Conservation (phyloP, 345 rosid genomes). For the Eucalyptus tenuipes region DNA sequence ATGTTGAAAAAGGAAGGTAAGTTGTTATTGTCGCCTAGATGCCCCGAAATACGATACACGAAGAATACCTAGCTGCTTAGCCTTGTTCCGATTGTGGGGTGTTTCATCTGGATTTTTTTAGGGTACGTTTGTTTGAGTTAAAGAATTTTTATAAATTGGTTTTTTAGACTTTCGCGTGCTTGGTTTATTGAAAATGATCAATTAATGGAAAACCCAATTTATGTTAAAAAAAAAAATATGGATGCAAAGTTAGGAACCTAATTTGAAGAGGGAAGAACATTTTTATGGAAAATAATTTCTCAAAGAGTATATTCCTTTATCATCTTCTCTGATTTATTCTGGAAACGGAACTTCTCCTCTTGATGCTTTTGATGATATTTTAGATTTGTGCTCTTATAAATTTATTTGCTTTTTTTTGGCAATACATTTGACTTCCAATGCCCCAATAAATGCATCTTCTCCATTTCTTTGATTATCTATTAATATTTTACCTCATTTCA, state of each 20-base stretch:
- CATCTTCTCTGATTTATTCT: no score
- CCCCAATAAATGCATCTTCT: background rate
- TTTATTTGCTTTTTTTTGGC: background rate
- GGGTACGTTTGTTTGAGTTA: background rate
- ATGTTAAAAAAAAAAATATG: background rate
- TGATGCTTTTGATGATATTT: background rate
- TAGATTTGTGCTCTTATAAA: background rate
- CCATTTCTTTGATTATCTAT: background rate
- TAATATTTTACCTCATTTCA: background rate
- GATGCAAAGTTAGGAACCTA: background rate
- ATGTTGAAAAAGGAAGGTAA: background rate
- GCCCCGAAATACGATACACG: background rate
- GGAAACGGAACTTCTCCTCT: no score
- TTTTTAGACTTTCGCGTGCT: background rate
- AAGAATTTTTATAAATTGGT: no score
- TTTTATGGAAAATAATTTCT: background rate
- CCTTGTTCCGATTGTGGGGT: no score
- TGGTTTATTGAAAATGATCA: no score
- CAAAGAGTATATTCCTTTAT: no score
- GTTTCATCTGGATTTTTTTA: no score
- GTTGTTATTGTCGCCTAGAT: background rate
- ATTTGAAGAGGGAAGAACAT: accelerated
- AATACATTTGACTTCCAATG: background rate
- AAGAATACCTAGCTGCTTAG: background rate
- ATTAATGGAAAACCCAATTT: background rate